Evolutionary conservation across 176 grass and related monocot species (phyloP), one percentile per base, ranked within the genome.

Genomic region (Calamus simplicifolius): DNA sequence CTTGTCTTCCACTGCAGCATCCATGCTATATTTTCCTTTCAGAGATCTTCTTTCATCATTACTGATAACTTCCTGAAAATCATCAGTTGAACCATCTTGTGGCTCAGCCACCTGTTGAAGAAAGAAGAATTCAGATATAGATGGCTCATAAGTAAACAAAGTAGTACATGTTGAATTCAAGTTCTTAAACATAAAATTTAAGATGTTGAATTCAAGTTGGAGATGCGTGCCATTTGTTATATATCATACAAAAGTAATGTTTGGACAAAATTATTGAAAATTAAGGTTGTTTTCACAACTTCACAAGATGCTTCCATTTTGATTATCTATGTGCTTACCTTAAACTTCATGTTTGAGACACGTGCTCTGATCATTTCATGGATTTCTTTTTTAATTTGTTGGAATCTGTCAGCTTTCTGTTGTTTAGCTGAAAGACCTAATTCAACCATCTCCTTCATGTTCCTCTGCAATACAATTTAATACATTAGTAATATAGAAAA

Each of bases 401-500:
- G 88, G 23, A 86, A 81, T 66, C 74, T 93, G 63, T 81, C 88
- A 25, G 85, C 85, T 53, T 92, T 99, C 76, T 92, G 83, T 70
- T 89, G 85, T 66, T 93, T 99, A 76, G 94, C 88, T 43, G 72
- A 99, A 50, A 85, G 68, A 72, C 94, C 94, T 61, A 71, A 89
- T 76, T 87, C 79, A 64, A 93, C 94, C 94, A 99, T 85, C 75
- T 93, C 94, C 71, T 79, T 99, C 81, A 99, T 83, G 79, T 99
- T 99, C 76, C 76, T 89, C 94, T 99, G 68, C 73, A 19, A 69
- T 64, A 43, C 35, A 43, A 43, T 43, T 43, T 43, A 43, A 43
- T 13, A 43, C 3, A 43, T 43, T 43, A 43, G 35, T 43, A 43
- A 43, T 13, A 13, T 12, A 43, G 35, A 43, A 43, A 43, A 43